A percentile compares a stretch with the other conserved stretches of the same genome.
phyloP scores from a whole-genome alignment of 2,329 filamentous ascomycete species.

The Escovopsis sp. region DNA sequence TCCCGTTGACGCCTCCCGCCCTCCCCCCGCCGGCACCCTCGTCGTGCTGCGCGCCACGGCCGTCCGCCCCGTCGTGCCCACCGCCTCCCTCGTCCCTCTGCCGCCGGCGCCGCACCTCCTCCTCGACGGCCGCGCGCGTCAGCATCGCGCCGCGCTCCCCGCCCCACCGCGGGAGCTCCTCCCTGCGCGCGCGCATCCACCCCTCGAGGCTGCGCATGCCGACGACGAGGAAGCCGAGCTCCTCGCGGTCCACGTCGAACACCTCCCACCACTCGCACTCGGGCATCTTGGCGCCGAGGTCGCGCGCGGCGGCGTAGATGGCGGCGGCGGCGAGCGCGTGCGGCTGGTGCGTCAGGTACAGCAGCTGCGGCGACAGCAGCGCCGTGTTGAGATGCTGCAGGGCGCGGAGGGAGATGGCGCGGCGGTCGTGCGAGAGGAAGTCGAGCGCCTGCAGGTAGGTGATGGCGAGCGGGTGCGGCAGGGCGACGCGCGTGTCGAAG shows the following conservation, averaged over 20 bases:
- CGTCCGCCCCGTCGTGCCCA: constrained; percentile 26
- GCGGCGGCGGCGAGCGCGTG: constrained; percentile 72
- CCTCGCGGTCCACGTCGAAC: constrained; percentile 89
- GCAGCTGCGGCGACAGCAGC: constrained; percentile 70
- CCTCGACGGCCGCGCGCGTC: constrained; percentile 41
- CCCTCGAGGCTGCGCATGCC: constrained; percentile 66
- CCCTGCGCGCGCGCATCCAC: constrained; percentile 46
- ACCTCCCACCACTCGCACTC: constrained; percentile 93
- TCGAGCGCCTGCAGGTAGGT: constrained; percentile 89
- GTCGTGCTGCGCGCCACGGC: constrained; percentile 13
- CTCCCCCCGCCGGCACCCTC: constrained; percentile 29
- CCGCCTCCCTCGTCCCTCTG: constrained; percentile 14
- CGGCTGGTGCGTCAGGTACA: constrained; percentile 88
- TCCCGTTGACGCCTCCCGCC: constrained; percentile 21
- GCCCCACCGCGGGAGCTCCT: constrained; percentile 34
- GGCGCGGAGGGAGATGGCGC: constrained; percentile 46
- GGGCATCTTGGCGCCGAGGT: constrained; percentile 63
- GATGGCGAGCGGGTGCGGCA: constrained; percentile 75
- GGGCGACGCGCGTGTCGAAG: constrained; percentile 71
- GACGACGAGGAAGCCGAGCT: constrained; percentile 83
- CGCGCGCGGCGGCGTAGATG: constrained; percentile 76
- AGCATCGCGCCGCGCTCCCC: constrained; percentile 31
- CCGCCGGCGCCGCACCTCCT: constrained; percentile 31
- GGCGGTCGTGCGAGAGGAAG: constrained; percentile 33
- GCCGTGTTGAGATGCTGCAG: constrained; percentile 76